phyloP scores from a whole-genome alignment of 352 stramenopile genomes.

The Pythium biforme region DNA sequence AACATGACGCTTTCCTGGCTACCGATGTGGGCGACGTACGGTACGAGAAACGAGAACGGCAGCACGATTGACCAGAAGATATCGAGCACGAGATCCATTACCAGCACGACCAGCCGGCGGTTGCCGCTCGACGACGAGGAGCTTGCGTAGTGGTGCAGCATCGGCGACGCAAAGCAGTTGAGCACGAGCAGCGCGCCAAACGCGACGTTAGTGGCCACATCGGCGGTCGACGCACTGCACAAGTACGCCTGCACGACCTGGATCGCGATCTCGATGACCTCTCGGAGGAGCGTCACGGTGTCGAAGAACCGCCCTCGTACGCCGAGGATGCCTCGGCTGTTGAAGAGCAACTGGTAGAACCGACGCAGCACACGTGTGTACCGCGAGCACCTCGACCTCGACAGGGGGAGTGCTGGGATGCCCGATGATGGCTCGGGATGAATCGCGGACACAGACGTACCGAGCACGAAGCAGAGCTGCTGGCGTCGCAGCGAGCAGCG shows the following conservation, averaged over 20 bases:
- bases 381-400: background rate
- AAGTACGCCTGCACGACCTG: constrained; percentile 11
- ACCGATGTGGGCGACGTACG: background rate
- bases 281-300: background rate
- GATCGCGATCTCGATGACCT: constrained; percentile 1
- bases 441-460: background rate
- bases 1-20: background rate
- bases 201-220: background rate
- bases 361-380: background rate
- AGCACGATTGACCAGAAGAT: background rate
- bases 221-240: background rate
- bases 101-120: background rate
- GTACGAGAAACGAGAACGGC: background rate
- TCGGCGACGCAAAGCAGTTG: constrained; percentile 7
- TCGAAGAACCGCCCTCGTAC: constrained; percentile 7
- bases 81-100: background rate
- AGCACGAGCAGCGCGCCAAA: constrained; percentile 4
- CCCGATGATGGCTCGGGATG: background rate
- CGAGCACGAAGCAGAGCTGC: background rate
- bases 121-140: no score
- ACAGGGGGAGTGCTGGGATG: background rate
- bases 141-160: background rate
- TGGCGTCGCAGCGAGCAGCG: background rate
- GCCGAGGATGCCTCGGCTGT: background rate
- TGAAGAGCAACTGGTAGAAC: background rate